A percentile compares a stretch with the other conserved stretches of the same genome.
Evolutionary conservation across 2,329 filamentous ascomycete species (phyloP).

Genomic region (Diaporthe ampelina): DNA sequence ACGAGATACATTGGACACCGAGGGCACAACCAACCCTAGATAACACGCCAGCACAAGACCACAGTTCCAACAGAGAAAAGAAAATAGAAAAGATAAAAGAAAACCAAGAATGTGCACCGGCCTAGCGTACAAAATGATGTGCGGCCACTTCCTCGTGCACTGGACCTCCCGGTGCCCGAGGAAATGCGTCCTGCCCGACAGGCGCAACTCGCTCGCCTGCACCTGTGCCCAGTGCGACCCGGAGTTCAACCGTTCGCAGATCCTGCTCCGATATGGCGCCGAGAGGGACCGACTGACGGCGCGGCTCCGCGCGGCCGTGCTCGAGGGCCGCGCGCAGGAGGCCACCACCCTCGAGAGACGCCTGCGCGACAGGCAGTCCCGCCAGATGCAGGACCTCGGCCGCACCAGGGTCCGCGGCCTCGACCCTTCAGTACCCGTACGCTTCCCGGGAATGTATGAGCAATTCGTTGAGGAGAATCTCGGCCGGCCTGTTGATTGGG

Average conservation of each 20-base stretch:
- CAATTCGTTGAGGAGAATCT: slow-evolving; percentile 38
- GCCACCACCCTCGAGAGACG: slow-evolving; percentile 34
- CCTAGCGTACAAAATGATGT: slow-evolving; percentile 39
- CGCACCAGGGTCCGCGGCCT: slow-evolving; percentile 24
- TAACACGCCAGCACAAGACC: background rate
- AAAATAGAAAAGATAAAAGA: background rate
- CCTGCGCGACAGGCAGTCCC: slow-evolving; percentile 15
- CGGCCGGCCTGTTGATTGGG: slow-evolving; percentile 37
- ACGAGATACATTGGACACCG: background rate
- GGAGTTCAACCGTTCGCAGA: slow-evolving; percentile 32
- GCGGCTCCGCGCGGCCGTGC: slow-evolving; percentile 66
- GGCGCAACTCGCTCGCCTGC: slow-evolving; percentile 37
- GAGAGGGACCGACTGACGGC: slow-evolving; percentile 24
- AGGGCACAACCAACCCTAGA: background rate
- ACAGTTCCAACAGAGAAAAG: background rate
- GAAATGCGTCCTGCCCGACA: slow-evolving; percentile 39
- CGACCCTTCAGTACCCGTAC: slow-evolving; percentile 35
- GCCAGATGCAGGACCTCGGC: slow-evolving; percentile 38
- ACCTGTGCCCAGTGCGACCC: slow-evolving; percentile 43
- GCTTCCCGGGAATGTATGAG: slow-evolving; percentile 40
- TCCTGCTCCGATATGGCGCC: slow-evolving; percentile 34
- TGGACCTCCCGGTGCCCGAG: slow-evolving; percentile 39
- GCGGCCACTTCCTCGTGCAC: slow-evolving; percentile 42
- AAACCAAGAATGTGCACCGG: slow-evolving; percentile 41
- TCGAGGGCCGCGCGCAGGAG: slow-evolving; percentile 58